phyloP scores from a whole-genome alignment of 2,329 filamentous ascomycete genomes.

The Fusarium begoniae region DNA sequence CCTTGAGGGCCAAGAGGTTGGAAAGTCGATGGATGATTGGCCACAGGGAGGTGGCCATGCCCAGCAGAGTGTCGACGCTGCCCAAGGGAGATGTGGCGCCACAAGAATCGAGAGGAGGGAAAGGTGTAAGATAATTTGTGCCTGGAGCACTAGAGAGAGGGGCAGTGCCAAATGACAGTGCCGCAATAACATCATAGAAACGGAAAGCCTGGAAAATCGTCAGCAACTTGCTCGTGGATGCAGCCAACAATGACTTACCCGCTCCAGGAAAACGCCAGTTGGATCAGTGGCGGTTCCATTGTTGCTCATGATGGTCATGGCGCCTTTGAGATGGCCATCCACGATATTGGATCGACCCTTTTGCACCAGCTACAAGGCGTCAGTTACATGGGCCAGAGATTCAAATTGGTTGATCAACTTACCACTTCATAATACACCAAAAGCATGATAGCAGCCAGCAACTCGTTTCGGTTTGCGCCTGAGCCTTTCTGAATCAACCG shows the following conservation, averaged over 20 bases:
- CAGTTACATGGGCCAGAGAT: background rate
- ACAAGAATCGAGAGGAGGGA: constrained; percentile 57
- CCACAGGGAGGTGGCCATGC: constrained; percentile 70
- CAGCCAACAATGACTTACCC: constrained; percentile 52
- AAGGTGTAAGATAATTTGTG: constrained; percentile 56
- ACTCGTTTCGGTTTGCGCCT: constrained; percentile 62
- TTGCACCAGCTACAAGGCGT: constrained; percentile 63
- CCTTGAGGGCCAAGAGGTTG: constrained; percentile 62
- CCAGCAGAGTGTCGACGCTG: constrained; percentile 67
- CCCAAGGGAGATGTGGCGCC: constrained; percentile 57
- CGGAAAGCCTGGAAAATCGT: constrained; percentile 62
- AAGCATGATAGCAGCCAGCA: constrained; percentile 69
- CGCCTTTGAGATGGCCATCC: constrained; percentile 68
- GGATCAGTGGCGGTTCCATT: constrained; percentile 56
- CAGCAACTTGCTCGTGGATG: background rate
- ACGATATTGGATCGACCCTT: constrained; percentile 68
- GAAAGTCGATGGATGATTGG: constrained; percentile 70
- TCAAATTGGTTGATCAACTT: constrained; percentile 41
- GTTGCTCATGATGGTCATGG: constrained; percentile 67
- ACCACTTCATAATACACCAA: constrained; percentile 72
- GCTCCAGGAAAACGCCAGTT: constrained; percentile 66
- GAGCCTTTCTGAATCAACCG: constrained; percentile 64
- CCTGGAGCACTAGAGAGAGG: constrained; percentile 63
- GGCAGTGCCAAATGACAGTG: constrained; percentile 67
- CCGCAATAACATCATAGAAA: constrained; percentile 73